Base-by-base conservation (phyloP, 441 rosid genomes). In the Bruguiera hainesii region DNA sequence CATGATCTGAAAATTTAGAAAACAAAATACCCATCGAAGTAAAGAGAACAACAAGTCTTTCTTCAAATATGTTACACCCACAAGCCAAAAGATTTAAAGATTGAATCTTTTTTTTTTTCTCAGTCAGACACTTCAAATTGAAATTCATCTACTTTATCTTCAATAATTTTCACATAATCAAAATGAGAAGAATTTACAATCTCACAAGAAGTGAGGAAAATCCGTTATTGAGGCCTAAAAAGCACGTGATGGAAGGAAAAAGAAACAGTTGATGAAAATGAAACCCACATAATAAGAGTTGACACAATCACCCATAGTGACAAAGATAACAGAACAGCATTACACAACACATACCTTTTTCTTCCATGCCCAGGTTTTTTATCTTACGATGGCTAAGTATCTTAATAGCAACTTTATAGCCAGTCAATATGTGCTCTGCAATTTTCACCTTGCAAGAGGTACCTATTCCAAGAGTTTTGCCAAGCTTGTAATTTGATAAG, bases 401-500 rank as follows among this genome's bases (percentile, higher is more conserved):
- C 84, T 95, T 95, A 71, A 95, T 82, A 57, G 99, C 99, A 72
- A 95, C 99, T 80, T 95, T 91, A 72, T 90, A 92, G 56, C 98
- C 90, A 0, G 99, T 95, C 75, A 84, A 78, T 60, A 82, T 82
- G 82, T 95, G 99, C 81, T 86, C 96, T 1, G 99, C 99, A 71
- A 92, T 86, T 77, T 91, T 95, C 63, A 95, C 99, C 83, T 95
- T 92, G 10, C 99, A 95, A 69, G 92, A 91, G 19, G 99, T 83
- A 64, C 99, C 99, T 66, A 91, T 92, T 63, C 99, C 99, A 56
- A 92, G 92, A 60, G 94, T 95, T 80, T 84, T 91, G 31, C 97
- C 97, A 72, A 95, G 88, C 84, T 86, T 95, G 74, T 95, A 95
- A 78, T 91, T 91, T 21, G 84, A 80, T 61, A 91, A 72, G 63